A percentile compares a stretch with the other conserved stretches of the same genome.
phyloP scores from a whole-genome alignment of 257 asterid genomes.

The Rehmannia glutinosa region DNA sequence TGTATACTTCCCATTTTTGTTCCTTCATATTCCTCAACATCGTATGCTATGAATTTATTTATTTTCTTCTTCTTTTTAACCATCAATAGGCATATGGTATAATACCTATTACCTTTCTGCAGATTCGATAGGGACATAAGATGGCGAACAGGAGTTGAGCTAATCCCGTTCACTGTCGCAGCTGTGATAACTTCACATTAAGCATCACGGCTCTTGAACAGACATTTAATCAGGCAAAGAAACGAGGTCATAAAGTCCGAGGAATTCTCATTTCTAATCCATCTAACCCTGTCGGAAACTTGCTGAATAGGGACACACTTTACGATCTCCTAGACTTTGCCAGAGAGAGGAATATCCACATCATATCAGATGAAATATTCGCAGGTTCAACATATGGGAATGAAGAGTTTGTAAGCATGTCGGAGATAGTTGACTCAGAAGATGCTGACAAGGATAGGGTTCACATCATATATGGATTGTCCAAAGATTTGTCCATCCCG shows the following conservation, averaged over 20 bases:
- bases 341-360: conserved; percentile 82
- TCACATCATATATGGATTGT: conserved; percentile 82
- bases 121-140: conserved; percentile 87
- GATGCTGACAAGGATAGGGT: conserved; percentile 78
- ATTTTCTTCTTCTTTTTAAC: neutral
- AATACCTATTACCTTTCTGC: conserved; percentile 24
- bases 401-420: conserved; percentile 88
- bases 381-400: conserved; percentile 76
- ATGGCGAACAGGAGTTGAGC: conserved; percentile 90
- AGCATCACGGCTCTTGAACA: conserved; percentile 81
- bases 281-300: conserved; percentile 82
- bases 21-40: neutral
- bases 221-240: conserved; percentile 84
- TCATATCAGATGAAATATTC: conserved; percentile 87
- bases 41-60: neutral
- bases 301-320: conserved; percentile 53
- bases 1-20: neutral
- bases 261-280: conserved; percentile 91
- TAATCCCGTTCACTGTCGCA: conserved; percentile 91
- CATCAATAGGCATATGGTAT: conserved; percentile 10
- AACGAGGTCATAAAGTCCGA: conserved; percentile 88
- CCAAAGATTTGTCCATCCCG: conserved; percentile 83
- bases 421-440: conserved; percentile 67
- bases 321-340: conserved; percentile 65
- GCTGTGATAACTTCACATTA: conserved; percentile 72